phyloP scores from a whole-genome alignment of 2,329 filamentous ascomycete species.

The Pestalotiopsis sp. region DNA sequence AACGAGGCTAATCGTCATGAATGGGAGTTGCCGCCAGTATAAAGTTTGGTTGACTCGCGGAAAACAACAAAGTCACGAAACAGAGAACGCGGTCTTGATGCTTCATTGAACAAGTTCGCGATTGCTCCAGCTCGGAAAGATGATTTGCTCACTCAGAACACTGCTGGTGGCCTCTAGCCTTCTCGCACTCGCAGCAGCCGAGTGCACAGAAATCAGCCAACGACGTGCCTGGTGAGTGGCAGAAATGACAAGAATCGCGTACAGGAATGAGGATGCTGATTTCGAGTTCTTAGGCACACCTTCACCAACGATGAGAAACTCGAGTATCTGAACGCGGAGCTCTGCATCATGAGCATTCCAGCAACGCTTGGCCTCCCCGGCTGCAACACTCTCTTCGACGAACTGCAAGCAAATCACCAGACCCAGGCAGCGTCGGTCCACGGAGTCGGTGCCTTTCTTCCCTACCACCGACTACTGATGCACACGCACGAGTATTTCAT shows the following conservation, averaged over 20 bases:
- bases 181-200: background rate
- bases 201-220: background rate
- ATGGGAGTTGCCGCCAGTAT: no score
- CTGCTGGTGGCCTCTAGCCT: background rate
- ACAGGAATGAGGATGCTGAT: background rate
- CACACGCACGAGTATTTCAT: slow-evolving; percentile 6
- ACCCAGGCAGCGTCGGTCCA: background rate
- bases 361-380: slow-evolving; percentile 2
- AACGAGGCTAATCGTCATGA: background rate
- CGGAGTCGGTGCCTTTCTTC: background rate
- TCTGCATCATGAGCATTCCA: slow-evolving; percentile 6
- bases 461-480: slow-evolving; percentile 8
- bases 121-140: background rate
- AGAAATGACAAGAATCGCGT: background rate
- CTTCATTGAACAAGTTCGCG: no score
- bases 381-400: background rate
- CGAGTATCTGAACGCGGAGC: slow-evolving; percentile 1
- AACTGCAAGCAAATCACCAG: background rate
- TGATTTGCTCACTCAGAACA: background rate
- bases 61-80: no score
- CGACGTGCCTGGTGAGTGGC: background rate
- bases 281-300: background rate
- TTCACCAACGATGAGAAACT: background rate
- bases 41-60: no score
- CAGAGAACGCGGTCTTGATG: no score